These are phyloP conservation scores for Sabuloglossum arenarium DNA, from an alignment of 495 filamentous ascomycete genomes.

Conservation along the genomic window DNA sequence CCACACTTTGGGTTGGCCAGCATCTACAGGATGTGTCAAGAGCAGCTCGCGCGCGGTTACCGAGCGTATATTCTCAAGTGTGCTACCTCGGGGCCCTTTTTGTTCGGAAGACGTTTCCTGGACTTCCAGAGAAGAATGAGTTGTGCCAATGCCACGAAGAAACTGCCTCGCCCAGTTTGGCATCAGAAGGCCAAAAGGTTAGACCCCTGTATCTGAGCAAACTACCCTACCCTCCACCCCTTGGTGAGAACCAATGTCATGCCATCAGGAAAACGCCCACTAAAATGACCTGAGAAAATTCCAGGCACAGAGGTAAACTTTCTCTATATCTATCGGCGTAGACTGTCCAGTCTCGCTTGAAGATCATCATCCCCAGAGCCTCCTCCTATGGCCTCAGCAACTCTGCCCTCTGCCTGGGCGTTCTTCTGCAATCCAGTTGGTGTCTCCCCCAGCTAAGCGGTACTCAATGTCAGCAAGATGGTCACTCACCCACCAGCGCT, in stretches of 20 bases:
- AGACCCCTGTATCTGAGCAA: too few relatives aligned
- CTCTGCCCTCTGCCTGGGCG: constrained; percentile 17
- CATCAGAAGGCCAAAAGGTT: too few relatives aligned
- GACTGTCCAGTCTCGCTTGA: constrained; percentile 22
- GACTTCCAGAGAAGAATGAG: too few relatives aligned
- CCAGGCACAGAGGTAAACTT: neutral
- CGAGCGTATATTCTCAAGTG: too few relatives aligned
- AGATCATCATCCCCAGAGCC: constrained; percentile 23
- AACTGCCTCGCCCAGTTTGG: too few relatives aligned
- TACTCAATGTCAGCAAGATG: constrained; percentile 6
- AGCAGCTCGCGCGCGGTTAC: too few relatives aligned
- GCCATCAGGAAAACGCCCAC: neutral
- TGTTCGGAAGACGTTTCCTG: too few relatives aligned
- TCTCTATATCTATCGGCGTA: constrained; percentile 12
- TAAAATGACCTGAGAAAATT: neutral
- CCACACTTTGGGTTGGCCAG: neutral
- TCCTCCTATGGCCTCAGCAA: constrained; percentile 22
- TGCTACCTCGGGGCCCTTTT: neutral
- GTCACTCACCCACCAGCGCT: neutral
- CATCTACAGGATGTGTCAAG: too few relatives aligned
- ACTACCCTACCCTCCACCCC: neutral
- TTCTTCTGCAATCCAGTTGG: constrained; percentile 21
- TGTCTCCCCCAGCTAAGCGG: constrained; percentile 21
- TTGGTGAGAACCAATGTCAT: neutral
- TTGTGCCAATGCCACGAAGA: too few relatives aligned